These are phyloP conservation scores for Colletotrichum chrysophilum DNA, from an alignment of 2,329 filamentous ascomycete species.

Conservation along the genomic window DNA sequence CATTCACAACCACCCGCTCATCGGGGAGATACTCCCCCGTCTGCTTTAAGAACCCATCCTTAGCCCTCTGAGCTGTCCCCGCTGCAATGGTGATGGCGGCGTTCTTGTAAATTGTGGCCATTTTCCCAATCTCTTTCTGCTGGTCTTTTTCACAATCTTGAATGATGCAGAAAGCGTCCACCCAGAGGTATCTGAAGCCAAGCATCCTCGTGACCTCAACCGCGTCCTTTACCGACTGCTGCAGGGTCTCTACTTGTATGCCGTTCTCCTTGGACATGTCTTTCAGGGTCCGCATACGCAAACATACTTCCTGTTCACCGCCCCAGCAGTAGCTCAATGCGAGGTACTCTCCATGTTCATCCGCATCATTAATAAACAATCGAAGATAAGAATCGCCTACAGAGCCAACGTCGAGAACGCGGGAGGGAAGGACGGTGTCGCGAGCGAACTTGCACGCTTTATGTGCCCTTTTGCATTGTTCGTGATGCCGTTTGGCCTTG, in stretches of 20 bases:
- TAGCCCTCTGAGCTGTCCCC: not conserved
- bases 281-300: not conserved
- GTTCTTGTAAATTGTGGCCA: conserved; percentile 17
- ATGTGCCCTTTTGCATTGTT: not conserved
- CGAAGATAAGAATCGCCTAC: not conserved
- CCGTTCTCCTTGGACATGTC: not conserved
- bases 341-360: conserved; percentile 7
- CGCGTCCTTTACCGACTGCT: conserved; percentile 16
- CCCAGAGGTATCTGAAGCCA: conserved; percentile 22
- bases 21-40: not conserved
- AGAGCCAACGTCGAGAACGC: conserved; percentile 8
- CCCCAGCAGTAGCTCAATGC: conserved; percentile 27
- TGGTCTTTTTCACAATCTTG: conserved; percentile 22
- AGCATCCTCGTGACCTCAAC: not conserved
- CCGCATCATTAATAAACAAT: not conserved
- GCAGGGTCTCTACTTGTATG: not conserved
- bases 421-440: not conserved
- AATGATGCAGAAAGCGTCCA: conserved; percentile 23
- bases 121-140: conserved; percentile 2
- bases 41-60: not conserved
- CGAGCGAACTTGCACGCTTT: not conserved
- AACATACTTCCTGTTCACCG: not conserved
- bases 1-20: not conserved
- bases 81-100: conserved; percentile 11
- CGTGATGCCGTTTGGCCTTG: not conserved